Evolutionary conservation across 202 grass and related monocot genomes (phyloP), one percentile per base, ranked within the genome.

Genomic region (Musa balbisiana): DNA sequence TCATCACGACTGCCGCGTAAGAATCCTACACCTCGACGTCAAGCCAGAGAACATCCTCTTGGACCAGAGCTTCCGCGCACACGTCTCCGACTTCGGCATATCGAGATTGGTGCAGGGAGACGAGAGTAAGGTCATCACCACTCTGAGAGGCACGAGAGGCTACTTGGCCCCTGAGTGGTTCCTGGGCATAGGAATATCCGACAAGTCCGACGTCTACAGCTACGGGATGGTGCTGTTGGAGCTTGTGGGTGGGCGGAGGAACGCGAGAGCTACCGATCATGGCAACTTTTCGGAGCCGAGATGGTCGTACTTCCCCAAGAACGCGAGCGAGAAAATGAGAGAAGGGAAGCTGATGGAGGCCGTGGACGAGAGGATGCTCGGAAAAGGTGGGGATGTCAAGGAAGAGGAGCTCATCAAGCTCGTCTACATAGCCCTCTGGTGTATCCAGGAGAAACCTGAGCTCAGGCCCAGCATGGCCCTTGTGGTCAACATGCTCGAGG

Each of bases 31-130:
- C 85, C 74, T 89, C 52, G 90, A 92, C 55, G 77, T 92, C 15
- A 92, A 92, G 75, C 87, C 90, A 51, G 90, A 92, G 79, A 92
- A 92, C 82, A 87, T 87, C 66, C 84, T 92, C 16, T 73, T 89
- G 2, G 90, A 89, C 70, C 76, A 75, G 26, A 10, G 70, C 9
- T 85, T 85, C 72, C 84, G 78, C 1, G 87, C 87, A 0, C 2
- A 78, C 24, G 64, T 89, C 1, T 69, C 87, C 0, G 84, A 92
- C 51, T 89, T 92, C 43, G 84, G 87, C 49, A 80, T 92, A 23
- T 87, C 84, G 3, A 20, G 73, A 75, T 33, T 89, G 25, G 72
- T 85, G 80, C 82, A 80, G 0, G 77, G 74, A 51, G 87, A 89
- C 22, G 84, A 89, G 78, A 92, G 82, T 71, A 80, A 76, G 8